These are phyloP conservation scores for Neonectria faginata DNA, from an alignment of 2,329 filamentous ascomycete genomes.

Conservation along the genomic window DNA sequence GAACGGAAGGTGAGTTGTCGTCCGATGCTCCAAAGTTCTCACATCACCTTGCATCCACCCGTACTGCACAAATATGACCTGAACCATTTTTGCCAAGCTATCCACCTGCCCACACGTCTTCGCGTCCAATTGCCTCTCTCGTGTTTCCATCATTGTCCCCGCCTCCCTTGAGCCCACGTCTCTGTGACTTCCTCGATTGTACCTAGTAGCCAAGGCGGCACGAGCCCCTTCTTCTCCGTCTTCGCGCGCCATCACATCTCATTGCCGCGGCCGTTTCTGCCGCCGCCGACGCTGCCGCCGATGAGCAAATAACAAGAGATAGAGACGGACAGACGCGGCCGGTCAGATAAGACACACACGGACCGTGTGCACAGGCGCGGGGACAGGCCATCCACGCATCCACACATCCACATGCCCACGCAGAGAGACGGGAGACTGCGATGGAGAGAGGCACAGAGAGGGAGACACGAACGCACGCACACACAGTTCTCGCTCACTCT, in stretches of 20 bases:
- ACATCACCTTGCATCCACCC: not conserved
- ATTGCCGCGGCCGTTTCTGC: constrained; percentile 22
- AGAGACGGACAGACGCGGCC: not conserved
- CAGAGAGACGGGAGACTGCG: not conserved
- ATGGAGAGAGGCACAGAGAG: not conserved
- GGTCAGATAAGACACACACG: constrained; percentile 6
- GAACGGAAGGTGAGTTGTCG: constrained; percentile 4
- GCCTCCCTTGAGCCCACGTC: not conserved
- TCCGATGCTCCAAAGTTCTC: constrained; percentile 8
- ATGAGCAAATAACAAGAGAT: constrained; percentile 1
- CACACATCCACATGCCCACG: not conserved
- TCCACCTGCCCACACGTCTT: constrained; percentile 4
- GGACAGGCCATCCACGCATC: not conserved
- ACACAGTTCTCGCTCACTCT: not conserved
- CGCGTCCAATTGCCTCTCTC: constrained; percentile 13
- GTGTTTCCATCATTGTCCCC: constrained; percentile 16
- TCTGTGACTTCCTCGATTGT: constrained; percentile 13
- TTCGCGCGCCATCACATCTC: constrained; percentile 7
- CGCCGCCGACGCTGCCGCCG: constrained; percentile 12
- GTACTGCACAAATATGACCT: constrained; percentile 7
- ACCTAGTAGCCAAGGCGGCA: not conserved
- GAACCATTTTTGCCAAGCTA: constrained; percentile 8
- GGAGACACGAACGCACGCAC: constrained; percentile 4
- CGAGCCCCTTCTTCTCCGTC: not conserved
- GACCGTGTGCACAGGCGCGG: constrained; percentile 11